Conservation (phyloP, 148 eudicot genomes). For the Rhododendron ovatum region DNA sequence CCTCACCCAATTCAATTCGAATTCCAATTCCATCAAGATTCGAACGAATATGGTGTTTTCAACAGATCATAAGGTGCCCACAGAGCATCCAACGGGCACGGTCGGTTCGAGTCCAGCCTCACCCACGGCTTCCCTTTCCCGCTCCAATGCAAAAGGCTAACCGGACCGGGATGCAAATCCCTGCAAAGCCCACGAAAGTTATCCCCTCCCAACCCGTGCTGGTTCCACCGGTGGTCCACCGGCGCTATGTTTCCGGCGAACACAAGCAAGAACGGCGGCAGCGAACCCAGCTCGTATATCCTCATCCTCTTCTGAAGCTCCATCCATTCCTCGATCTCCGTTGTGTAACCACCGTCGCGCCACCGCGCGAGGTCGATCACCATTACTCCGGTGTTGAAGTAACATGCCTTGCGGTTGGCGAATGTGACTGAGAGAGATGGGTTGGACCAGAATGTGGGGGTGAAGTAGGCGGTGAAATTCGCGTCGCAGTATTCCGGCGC, state of each 20-base stretch:
- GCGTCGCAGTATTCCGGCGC: constrained; percentile 82
- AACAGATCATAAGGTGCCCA: constrained; percentile 88
- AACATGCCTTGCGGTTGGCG: constrained; percentile 38
- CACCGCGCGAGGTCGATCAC: constrained; percentile 57
- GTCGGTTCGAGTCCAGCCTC: constrained; percentile 56
- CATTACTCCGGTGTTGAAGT: constrained; percentile 78
- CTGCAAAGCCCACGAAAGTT: constrained; percentile 69
- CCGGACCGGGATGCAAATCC: constrained; percentile 81
- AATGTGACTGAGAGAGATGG: constrained; percentile 57
- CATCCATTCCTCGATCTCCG: constrained; percentile 84
- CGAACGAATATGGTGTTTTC: constrained; percentile 53
- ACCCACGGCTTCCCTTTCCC: constrained; percentile 94
- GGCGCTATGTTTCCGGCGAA: constrained; percentile 69
- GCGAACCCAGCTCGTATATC: constrained; percentile 66
- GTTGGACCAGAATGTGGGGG: constrained; percentile 66
- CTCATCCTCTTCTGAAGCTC: constrained; percentile 69
- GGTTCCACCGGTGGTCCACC: constrained; percentile 80
- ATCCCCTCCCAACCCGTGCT: constrained; percentile 80
- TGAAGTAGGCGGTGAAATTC: constrained; percentile 67
- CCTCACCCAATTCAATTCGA: neutral
- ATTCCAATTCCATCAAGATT: constrained; percentile 25
- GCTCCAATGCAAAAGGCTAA: constrained; percentile 83
- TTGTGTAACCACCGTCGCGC: constrained; percentile 62
- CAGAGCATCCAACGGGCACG: constrained; percentile 77
- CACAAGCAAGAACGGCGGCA: constrained; percentile 71